Evolutionary conservation across 176 grass and related monocot species (phyloP).

Genomic region (Puya raimondii): DNA sequence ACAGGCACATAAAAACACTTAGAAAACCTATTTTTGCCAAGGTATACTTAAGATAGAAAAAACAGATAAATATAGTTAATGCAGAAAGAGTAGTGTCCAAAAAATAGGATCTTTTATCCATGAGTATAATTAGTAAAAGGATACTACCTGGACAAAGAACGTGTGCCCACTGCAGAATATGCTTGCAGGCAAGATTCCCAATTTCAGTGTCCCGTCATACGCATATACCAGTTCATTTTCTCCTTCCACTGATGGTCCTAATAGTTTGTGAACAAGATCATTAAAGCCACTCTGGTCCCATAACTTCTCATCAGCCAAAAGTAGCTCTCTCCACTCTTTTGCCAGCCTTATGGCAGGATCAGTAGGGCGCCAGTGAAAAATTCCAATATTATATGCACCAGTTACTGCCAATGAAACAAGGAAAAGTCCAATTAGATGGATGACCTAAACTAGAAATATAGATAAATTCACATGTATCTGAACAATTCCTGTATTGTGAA

Average conservation of each 20-base stretch:
- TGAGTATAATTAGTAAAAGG: background rate
- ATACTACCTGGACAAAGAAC: constrained; percentile 86
- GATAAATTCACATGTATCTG: too few species aligned
- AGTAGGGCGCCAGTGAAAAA: constrained; percentile 95
- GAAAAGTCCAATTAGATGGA: background rate
- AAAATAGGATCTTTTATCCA: background rate
- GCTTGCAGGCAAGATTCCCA: constrained; percentile 90
- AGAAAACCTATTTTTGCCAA: background rate
- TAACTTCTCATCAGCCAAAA: constrained; percentile 68
- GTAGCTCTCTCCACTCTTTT: constrained; percentile 83
- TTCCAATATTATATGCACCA: constrained; percentile 86
- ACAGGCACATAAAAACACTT: background rate
- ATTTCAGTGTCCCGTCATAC: constrained; percentile 81
- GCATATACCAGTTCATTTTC: constrained; percentile 69
- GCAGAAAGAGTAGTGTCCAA: background rate
- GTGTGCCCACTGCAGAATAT: constrained; percentile 99
- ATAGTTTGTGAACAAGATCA: constrained; percentile 57
- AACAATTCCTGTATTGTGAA: too few species aligned
- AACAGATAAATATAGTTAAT: background rate
- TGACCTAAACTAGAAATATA: too few species aligned
- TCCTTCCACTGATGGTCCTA: constrained; percentile 57
- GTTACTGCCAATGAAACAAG: constrained; percentile 43
- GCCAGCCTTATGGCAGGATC: constrained; percentile 73
- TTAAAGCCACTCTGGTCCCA: constrained; percentile 98
- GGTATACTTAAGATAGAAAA: background rate